Percentiles rank a stretch among this genome's conserved stretches.
Evolutionary conservation across 2,329 filamentous ascomycete species (phyloP).

Genomic region (Penicillium sp.): DNA sequence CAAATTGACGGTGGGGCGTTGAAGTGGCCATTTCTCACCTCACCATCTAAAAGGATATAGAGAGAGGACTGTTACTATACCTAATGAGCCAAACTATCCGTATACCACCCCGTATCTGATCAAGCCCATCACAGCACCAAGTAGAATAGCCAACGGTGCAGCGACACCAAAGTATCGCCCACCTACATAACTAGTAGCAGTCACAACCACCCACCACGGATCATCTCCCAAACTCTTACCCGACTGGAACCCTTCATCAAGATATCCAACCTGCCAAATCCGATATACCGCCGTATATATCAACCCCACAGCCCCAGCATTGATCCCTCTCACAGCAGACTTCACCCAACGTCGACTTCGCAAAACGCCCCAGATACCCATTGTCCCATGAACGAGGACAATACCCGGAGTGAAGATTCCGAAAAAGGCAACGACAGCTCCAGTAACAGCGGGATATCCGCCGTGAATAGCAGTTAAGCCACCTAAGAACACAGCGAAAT

Average conservation of each 20-base stretch:
- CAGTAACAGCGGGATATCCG: neutral
- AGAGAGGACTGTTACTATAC: too few species aligned
- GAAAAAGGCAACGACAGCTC: neutral
- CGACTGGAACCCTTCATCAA: slow-evolving; percentile 5
- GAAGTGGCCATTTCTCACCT: too few species aligned
- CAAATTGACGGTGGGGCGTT: too few species aligned
- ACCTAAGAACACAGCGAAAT: neutral
- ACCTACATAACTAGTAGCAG: slow-evolving; percentile 7
- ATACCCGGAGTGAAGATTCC: neutral
- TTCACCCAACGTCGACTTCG: slow-evolving; percentile 8
- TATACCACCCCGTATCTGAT: neutral
- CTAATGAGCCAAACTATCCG: too few species aligned
- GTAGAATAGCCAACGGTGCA: slow-evolving; percentile 6
- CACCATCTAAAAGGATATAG: too few species aligned
- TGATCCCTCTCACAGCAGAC: slow-evolving; percentile 5
- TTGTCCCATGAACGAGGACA: neutral
- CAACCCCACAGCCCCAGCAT: slow-evolving; percentile 3
- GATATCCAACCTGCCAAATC: slow-evolving; percentile 4
- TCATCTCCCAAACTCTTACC: slow-evolving; percentile 7
- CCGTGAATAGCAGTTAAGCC: neutral
- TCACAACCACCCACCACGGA: slow-evolving; percentile 8
- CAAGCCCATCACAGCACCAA: slow-evolving; percentile 2
- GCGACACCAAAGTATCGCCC: slow-evolving; percentile 6
- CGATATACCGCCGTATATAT: slow-evolving; percentile 5
- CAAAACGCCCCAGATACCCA: neutral